These are phyloP conservation scores for Monosporozyma servazzii DNA, from an alignment of 805 yeast genomes.

Conservation along the genomic window DNA sequence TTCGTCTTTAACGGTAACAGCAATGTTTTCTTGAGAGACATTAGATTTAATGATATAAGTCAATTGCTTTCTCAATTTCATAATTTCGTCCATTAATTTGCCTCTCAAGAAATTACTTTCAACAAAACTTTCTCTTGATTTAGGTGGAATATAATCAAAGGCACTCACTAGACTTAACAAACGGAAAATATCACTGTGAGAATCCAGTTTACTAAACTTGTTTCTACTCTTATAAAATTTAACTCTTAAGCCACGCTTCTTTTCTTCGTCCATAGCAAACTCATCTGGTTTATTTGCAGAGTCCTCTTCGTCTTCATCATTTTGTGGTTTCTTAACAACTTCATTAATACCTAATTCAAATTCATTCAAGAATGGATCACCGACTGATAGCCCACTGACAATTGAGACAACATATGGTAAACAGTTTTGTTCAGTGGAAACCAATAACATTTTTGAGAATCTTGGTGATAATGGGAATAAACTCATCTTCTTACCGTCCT, in stretches of 20 bases:
- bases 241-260: constrained; percentile 36
- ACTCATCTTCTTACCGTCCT: constrained; percentile 78
- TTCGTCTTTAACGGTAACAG: constrained; percentile 34
- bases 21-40: constrained; percentile 51
- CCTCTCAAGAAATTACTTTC: constrained; percentile 58
- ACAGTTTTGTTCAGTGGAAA: constrained; percentile 82
- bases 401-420: constrained; percentile 83
- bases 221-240: constrained; percentile 51
- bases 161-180: constrained; percentile 82
- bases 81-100: constrained; percentile 78
- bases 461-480: constrained; percentile 90
- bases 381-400: constrained; percentile 87
- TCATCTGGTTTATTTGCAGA: constrained; percentile 23
- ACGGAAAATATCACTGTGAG: constrained; percentile 64
- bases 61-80: constrained; percentile 71
- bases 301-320: constrained; percentile 15
- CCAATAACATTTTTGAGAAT: constrained; percentile 78
- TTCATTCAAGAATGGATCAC: constrained; percentile 78
- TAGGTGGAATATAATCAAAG: constrained; percentile 57
- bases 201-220: constrained; percentile 59
- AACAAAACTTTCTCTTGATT: constrained; percentile 41
- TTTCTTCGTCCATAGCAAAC: constrained; percentile 28
- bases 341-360: constrained; percentile 55
- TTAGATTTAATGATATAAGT: constrained; percentile 62
- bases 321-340: neutral